Percentiles rank a stretch among this genome's conserved stretches.
Evolutionary conservation across 2,329 filamentous ascomycete genomes (phyloP).

Genomic region (Furcasterigmium sp.): DNA sequence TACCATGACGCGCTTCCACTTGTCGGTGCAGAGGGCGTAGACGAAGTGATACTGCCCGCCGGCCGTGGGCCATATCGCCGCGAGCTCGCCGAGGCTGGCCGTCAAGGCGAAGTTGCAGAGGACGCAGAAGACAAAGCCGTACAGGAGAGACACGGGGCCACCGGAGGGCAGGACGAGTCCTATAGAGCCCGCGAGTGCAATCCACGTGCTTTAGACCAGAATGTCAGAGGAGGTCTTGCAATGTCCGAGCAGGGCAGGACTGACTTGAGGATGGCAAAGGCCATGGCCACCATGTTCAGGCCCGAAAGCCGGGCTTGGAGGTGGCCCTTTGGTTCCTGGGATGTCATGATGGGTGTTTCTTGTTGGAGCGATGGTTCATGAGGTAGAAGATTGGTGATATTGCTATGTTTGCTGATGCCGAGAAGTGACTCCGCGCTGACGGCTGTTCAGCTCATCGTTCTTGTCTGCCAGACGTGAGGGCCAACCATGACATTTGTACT

Average conservation of each 20-base stretch:
- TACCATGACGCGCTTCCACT: conserved; percentile 31
- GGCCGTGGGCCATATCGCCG: conserved; percentile 39
- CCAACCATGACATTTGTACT: conserved; percentile 1
- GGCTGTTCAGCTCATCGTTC: too few relatives aligned
- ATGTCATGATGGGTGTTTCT: neutral
- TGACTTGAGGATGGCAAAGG: conserved; percentile 37
- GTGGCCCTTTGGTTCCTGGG: conserved; percentile 16
- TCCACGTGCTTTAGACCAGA: conserved; percentile 28
- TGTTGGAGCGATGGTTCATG: too few relatives aligned
- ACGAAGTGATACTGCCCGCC: conserved; percentile 42
- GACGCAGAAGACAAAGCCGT: conserved; percentile 40
- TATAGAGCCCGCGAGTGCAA: conserved; percentile 34
- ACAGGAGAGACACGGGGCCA: conserved; percentile 34
- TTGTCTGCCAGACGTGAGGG: neutral
- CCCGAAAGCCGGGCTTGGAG: conserved; percentile 30
- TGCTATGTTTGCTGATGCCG: neutral
- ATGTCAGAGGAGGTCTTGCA: too few relatives aligned
- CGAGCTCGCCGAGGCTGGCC: conserved; percentile 35
- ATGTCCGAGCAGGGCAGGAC: too few relatives aligned
- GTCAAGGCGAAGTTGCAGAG: conserved; percentile 36
- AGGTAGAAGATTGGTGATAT: neutral
- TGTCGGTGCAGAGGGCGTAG: conserved; percentile 30
- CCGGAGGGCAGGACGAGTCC: conserved; percentile 35
- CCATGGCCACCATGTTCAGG: conserved; percentile 35
- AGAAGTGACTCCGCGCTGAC: neutral